Evolutionary conservation across 345 rosid species (phyloP), one percentile per base, ranked within the genome.

Genomic region (Mercurialis annua): DNA sequence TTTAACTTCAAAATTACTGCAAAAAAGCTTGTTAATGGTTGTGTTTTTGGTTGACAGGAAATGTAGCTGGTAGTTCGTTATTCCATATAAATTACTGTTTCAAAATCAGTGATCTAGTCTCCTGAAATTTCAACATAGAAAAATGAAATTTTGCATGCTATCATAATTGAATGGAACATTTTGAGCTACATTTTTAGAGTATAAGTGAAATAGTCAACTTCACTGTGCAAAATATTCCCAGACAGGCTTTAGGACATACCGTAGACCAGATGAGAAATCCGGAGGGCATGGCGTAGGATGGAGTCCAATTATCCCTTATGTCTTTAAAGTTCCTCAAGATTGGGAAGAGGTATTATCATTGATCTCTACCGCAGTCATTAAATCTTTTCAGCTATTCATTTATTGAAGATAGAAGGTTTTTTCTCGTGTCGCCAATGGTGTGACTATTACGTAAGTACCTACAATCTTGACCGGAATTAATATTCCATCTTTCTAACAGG

Each of bases 211-310:
- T 48, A 30, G 38, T 69, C 24, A 75, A 57, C 63, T 72, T 73
- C 77, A 64, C 57, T 60, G 17, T 76, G 43, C 60, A 50, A 58
- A 48, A 71, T 73, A 80, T 81, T 84, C 73, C 85, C 95, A 88
- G 97, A 87, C 90, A 92, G 98, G 97, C 80, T 90, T 92, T 97
- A 88, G 96, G 81, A 88, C 90, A 65, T 92, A 92, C 74, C 85
- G 92, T 34, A 83, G 98, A 80, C 98, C 98, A 46, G 97, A 92
- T 68, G 98, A 88, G 29, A 90, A 92, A 62, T 90, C 98, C 20
- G 98, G 98, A 76, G 98, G 98, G 14, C 98, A 90, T 73, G 98
- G 98, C 23, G 97, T 90, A 42, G 98, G 98, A 54, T 92, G 98
- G 98, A 88, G 95, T 85, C 97, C 98, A 30, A 92, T 92, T 44